Conservation (phyloP, 2,329 filamentous ascomycete genomes). For the Cladosporium sp. region DNA sequence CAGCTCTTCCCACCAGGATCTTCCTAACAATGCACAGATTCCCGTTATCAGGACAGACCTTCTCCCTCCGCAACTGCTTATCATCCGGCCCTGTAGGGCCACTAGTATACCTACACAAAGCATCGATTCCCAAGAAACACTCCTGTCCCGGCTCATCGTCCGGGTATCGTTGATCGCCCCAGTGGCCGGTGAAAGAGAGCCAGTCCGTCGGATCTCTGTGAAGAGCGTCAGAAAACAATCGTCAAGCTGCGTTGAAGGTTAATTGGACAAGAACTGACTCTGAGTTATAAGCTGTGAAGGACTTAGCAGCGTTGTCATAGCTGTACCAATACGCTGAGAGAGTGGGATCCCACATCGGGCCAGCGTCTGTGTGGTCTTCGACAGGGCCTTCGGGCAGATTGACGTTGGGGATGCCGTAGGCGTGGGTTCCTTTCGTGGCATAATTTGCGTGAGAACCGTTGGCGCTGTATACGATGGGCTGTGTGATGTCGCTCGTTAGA, state of each 20-base stretch:
- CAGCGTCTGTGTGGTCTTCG: conserved; percentile 53
- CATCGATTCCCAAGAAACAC: conserved; percentile 36
- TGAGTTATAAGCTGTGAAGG: conserved; percentile 46
- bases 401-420: conserved; percentile 59
- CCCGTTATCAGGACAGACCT: conserved; percentile 54
- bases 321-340: conserved; percentile 54
- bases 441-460: conserved; percentile 64
- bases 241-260: background rate
- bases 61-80: conserved; percentile 53
- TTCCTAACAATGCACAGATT: conserved; percentile 35
- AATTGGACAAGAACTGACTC: background rate
- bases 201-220: conserved; percentile 47
- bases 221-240: conserved; percentile 4
- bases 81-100: conserved; percentile 60
- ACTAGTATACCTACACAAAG: conserved; percentile 45
- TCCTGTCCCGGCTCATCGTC: conserved; percentile 48
- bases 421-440: conserved; percentile 55
- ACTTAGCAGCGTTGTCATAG: conserved; percentile 39
- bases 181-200: conserved; percentile 55
- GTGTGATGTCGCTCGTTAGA: background rate
- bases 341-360: conserved; percentile 58
- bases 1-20: conserved; percentile 14
- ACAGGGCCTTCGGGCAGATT: conserved; percentile 53
- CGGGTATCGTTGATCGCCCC: conserved; percentile 60
- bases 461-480: conserved; percentile 54